Conservation (phyloP, 306 rosid genomes). For the Trichosanthes truncata region DNA sequence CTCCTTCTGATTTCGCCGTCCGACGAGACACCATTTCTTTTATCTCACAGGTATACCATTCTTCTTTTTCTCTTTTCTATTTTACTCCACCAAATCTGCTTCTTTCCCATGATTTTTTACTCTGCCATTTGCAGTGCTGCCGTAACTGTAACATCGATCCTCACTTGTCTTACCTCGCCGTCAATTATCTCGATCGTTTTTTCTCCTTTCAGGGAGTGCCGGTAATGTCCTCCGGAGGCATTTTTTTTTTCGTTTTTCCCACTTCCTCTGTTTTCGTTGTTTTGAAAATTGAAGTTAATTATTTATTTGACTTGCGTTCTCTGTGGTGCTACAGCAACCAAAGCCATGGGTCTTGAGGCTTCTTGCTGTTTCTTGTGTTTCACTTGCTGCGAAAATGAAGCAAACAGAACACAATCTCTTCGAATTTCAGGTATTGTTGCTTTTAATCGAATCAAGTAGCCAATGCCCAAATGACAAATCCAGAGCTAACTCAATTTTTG, state of each 20-base stretch:
- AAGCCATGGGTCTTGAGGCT: constrained; percentile 80
- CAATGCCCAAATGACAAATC: not conserved
- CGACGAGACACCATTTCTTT: constrained; percentile 46
- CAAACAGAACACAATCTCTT: constrained; percentile 38
- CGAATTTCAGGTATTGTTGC: constrained; percentile 47
- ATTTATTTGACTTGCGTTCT: not conserved
- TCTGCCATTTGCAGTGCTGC: constrained; percentile 31
- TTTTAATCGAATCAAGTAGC: not conserved
- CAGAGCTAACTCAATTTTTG: not conserved
- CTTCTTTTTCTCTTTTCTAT: not conserved
- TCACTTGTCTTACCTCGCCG: constrained; percentile 56
- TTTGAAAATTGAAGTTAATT: not conserved
- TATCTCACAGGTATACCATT: constrained; percentile 52
- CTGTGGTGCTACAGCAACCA: constrained; percentile 36
- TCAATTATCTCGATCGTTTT: constrained; percentile 84
- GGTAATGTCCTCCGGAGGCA: constrained; percentile 28
- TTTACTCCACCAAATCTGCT: not conserved
- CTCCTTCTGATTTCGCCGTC: constrained; percentile 34
- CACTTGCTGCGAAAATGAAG: constrained; percentile 81
- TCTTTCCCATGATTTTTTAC: not conserved
- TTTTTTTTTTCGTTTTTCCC: not conserved
- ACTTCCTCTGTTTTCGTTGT: not conserved
- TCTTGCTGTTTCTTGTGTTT: constrained; percentile 65
- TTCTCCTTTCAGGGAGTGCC: constrained; percentile 48
- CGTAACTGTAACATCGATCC: constrained; percentile 46